Base-by-base conservation (phyloP, 2,329 filamentous ascomycete genomes). In the Geosmithia flava region DNA sequence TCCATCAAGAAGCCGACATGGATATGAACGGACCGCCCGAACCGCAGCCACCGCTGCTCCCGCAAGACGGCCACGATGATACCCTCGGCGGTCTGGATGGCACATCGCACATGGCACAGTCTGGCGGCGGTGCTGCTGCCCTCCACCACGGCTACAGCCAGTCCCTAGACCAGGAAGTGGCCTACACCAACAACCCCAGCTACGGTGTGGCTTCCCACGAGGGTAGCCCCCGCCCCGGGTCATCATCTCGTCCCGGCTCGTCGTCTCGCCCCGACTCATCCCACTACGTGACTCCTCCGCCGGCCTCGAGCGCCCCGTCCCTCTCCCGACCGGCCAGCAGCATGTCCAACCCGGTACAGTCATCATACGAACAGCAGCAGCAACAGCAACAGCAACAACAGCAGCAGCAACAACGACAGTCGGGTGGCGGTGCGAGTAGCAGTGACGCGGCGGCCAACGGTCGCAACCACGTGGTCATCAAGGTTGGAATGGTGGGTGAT, bases 401-500 rank as follows among this genome's bases (percentile, higher is more conserved):
- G 33, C 33, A 37, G 33, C 33, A 37, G 6, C 33, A 37, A 37
- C 33, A 37, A 37, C 33, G 33, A 16, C 33, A 37, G 33, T 37
- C 33, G 42, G 23, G 23, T 27, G 8, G 23, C 23, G 23, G 23
- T 8, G 23, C 23, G 4, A 27, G 23, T 27, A 8, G 57, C 57
- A 43, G 52, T 58, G 65, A 55, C 59, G 65, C 55, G 7, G 56
- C 54, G 8, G 56, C 55, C 51, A 75, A 75, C 54, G 73, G 75
- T 44, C 72, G 80, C 52, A 82, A 81, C 62, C 80, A 82, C 58
- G 93, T 98, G 39, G 93, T 98, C 49, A 97, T 98, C 75, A 98
- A 98, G 69, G 93, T 98, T 47, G 93, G 93, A 61, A 98, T 98
- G 93, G 93, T 98, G 44, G 93, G 93, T 44, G 93, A 98, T 69